Base-by-base conservation (phyloP, 2,329 filamentous ascomycete genomes). In the Juglanconis juglandina region DNA sequence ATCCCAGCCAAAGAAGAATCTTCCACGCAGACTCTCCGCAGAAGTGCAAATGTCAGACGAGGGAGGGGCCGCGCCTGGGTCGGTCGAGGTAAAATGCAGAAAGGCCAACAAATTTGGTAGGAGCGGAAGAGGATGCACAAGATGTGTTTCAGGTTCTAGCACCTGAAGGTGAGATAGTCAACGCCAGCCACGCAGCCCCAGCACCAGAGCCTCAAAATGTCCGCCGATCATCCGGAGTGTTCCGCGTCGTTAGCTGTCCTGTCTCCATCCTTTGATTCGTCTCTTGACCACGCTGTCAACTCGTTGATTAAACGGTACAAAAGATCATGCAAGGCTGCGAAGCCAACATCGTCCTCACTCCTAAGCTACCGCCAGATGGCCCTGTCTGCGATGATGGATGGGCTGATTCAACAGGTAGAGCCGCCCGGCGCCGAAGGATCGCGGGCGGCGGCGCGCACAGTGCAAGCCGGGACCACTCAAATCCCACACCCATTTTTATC, bases 401-500 rank as follows among this genome's bases (percentile, higher is more conserved):
- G 46, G 55, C 55, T 50, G 55, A 47, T 30, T 9, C 50, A n/a
- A 7, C 30, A 41, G 35, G 32, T 46, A 44, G 33, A 35, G 55
- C 35, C 42, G 35, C n/a, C 10, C 24, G 42, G 37, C 55, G 39
- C 47, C 47, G 55, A 50, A 57, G 55, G 55, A 57, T 57, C 50
- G 46, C 46, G 55, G 55, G 46, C 39, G 10, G 30, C 35, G 55
- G 46, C 50, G 55, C 50, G 55, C 55, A 57, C 55, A 41, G 55
- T 51, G 39, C 39, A 51, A 10, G 55, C 55, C 46, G 46, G 34
- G 46, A 57, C 46, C 55, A 42, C 24, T 14, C 46, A 8, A 35
- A 57, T 57, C 55, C 55, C 46, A 57, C 55, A 57, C 33, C 55
- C 55, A 57, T 44, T 57, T 51, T 57, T 51, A 57, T 57, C 47